These are phyloP conservation scores for Phytopythium sindhum DNA, from an alignment of 352 stramenopile species.

Conservation along the genomic window DNA sequence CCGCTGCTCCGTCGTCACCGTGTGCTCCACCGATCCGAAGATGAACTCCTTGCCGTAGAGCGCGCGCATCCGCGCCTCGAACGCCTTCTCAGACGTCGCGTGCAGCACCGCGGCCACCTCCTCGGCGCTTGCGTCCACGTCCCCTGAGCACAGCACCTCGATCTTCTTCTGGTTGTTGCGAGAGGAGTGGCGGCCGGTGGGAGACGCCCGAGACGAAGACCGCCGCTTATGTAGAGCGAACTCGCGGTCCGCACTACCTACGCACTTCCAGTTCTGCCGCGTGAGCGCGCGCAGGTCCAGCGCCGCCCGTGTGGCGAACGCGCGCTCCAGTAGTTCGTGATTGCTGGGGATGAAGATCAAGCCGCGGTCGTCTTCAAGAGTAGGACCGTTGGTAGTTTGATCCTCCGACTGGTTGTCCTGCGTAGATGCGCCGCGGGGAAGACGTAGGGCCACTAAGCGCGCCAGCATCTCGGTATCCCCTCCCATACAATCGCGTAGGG, in stretches of 20 bases:
- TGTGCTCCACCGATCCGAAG: slow-evolving; percentile 16
- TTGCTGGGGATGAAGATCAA: neutral
- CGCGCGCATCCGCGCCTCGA: slow-evolving; percentile 28
- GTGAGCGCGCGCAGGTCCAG: slow-evolving; percentile 1
- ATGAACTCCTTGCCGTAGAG: slow-evolving; percentile 34
- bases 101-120: slow-evolving; percentile 27
- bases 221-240: neutral
- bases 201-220: neutral
- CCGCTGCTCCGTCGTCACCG: neutral
- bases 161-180: too few species aligned
- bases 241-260: neutral
- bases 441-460: too few species aligned
- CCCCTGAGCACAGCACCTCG: slow-evolving; percentile 24
- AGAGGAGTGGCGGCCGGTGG: too few species aligned
- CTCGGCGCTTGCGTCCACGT: slow-evolving; percentile 24
- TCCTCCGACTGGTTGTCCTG: too few species aligned
- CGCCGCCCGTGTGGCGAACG: neutral
- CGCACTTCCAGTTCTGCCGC: slow-evolving; percentile 4
- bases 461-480: too few species aligned
- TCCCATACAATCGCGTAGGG: too few species aligned
- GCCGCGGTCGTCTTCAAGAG: neutral
- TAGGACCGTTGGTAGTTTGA: neutral
- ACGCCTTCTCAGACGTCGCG: slow-evolving; percentile 10
- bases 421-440: too few species aligned
- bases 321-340: slow-evolving; percentile 4